Conservation (phyloP, 2,329 filamentous ascomycete species). For the Microsporum canis region DNA sequence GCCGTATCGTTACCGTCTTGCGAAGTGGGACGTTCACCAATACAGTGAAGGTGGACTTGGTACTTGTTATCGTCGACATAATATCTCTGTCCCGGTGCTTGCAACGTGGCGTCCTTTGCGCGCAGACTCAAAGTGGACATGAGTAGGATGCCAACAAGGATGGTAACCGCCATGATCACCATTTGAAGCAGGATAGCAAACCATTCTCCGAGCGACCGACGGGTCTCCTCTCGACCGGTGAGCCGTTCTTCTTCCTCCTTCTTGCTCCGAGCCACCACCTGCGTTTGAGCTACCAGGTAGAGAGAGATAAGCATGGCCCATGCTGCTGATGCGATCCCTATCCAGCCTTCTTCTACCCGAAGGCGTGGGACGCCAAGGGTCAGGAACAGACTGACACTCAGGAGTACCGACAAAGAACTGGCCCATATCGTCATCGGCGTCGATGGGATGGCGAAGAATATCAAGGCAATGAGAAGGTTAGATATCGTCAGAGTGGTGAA, state of each 20-base stretch:
- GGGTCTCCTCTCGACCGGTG: constrained; percentile 76
- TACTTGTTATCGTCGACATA: constrained; percentile 78
- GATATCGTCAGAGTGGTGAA: constrained; percentile 69
- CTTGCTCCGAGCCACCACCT: constrained; percentile 83
- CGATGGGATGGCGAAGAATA: constrained; percentile 83
- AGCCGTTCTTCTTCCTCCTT: constrained; percentile 82
- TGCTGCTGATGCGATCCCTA: constrained; percentile 72
- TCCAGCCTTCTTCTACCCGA: constrained; percentile 77
- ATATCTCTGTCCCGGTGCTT: constrained; percentile 62
- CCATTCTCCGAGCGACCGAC: constrained; percentile 76
- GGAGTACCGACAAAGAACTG: constrained; percentile 52
- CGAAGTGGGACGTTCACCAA: constrained; percentile 46
- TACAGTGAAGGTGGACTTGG: constrained; percentile 72
- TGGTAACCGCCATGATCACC: constrained; percentile 57
- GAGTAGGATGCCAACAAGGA: constrained; percentile 58
- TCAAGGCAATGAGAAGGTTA: constrained; percentile 61
- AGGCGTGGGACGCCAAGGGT: constrained; percentile 64
- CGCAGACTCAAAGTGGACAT: constrained; percentile 71
- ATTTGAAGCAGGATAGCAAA: constrained; percentile 64
- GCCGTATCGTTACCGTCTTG: constrained; percentile 35
- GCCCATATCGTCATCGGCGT: constrained; percentile 64
- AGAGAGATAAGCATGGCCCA: constrained; percentile 71
- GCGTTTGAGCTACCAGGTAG: constrained; percentile 69
- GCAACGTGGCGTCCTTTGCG: constrained; percentile 63
- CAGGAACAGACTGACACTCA: constrained; percentile 66